These are phyloP conservation scores for Macrocybe gigantea DNA, from an alignment of 768 basidiomycete species.

Conservation along the genomic window DNA sequence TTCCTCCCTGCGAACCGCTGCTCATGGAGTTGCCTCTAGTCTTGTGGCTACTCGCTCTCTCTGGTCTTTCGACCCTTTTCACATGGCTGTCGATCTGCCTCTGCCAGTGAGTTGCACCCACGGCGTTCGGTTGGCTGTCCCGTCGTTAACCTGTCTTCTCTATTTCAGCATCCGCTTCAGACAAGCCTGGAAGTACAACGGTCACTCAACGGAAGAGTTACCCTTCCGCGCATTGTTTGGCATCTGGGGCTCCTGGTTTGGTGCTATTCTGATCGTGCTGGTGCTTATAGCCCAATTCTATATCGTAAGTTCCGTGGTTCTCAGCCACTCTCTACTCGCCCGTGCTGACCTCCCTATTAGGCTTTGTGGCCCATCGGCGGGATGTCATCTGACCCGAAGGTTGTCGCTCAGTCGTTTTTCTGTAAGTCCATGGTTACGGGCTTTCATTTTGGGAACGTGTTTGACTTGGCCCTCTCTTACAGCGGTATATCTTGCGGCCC, in stretches of 20 bases:
- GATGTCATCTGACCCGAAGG: constrained; percentile 18
- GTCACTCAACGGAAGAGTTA: constrained; percentile 38
- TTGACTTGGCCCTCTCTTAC: constrained; percentile 17
- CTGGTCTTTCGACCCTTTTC: constrained; percentile 42
- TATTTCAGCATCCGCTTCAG: constrained; percentile 36
- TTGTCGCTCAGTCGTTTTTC: constrained; percentile 14
- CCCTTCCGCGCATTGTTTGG: constrained; percentile 39
- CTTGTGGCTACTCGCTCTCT: constrained; percentile 37
- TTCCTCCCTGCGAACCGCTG: background rate
- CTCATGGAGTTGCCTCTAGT: constrained; percentile 17
- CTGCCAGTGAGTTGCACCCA: constrained; percentile 30
- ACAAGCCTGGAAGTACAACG: constrained; percentile 35
- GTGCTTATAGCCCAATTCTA: constrained; percentile 43
- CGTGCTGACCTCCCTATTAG: constrained; percentile 34
- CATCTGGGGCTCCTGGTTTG: constrained; percentile 40
- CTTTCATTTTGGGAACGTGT: constrained; percentile 20
- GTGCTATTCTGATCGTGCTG: constrained; percentile 31
- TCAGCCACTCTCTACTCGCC: background rate
- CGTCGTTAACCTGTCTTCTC: background rate
- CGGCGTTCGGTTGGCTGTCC: background rate
- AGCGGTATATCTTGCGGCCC: constrained; percentile 34
- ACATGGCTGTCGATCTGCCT: constrained; percentile 40
- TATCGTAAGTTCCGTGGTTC: constrained; percentile 19
- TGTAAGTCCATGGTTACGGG: too few species aligned
- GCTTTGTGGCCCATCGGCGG: constrained; percentile 37